Conservation (phyloP, 805 yeast genomes). For the Ogataea methylovora region DNA sequence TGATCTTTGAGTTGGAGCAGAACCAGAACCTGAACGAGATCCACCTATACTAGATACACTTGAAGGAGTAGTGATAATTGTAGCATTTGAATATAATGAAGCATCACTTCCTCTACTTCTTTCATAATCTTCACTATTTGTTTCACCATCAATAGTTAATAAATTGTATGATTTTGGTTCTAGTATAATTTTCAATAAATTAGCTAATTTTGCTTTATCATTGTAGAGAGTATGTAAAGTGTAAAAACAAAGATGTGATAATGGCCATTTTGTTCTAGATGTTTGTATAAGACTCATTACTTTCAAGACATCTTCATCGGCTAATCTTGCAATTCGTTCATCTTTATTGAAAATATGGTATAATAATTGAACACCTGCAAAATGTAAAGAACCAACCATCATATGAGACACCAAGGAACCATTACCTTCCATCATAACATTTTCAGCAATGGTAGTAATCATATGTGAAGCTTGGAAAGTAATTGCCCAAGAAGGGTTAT, state of each 20-base stretch:
- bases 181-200: too few species aligned
- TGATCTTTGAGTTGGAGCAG: too few species aligned
- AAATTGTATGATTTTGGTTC: too few species aligned
- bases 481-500: slow-evolving; percentile 67
- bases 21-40: too few species aligned
- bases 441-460: slow-evolving; percentile 58
- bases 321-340: slow-evolving; percentile 14
- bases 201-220: slow-evolving; percentile 12
- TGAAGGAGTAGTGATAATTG: too few species aligned
- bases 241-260: slow-evolving; percentile 43
- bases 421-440: slow-evolving; percentile 43
- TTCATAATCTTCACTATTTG: too few species aligned
- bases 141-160: too few species aligned
- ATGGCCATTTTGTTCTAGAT: slow-evolving; percentile 45
- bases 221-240: slow-evolving; percentile 37
- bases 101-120: too few species aligned
- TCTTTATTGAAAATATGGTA: slow-evolving; percentile 44
- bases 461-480: slow-evolving; percentile 77
- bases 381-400: slow-evolving; percentile 42
- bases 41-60: too few species aligned
- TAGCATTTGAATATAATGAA: slow-evolving; percentile 3
- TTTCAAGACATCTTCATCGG: slow-evolving; percentile 14
- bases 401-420: slow-evolving; percentile 6
- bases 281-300: slow-evolving; percentile 26
- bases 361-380: slow-evolving; percentile 64